phyloP scores from a whole-genome alignment of 352 stramenopile genomes.

The Pythium guiyangense region DNA sequence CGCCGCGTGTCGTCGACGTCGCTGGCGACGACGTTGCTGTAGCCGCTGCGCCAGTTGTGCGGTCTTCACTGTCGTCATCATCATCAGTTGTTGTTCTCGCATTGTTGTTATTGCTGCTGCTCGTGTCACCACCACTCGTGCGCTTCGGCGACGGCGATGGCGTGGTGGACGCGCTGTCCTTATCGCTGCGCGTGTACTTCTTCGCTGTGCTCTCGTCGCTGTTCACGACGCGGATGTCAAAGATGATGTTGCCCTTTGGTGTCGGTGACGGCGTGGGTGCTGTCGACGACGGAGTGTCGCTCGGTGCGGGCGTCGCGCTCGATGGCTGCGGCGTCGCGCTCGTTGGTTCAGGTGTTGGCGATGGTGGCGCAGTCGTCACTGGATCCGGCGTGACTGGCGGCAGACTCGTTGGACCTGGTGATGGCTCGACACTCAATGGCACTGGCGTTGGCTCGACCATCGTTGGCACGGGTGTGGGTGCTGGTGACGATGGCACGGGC shows the following conservation, averaged over 20 bases:
- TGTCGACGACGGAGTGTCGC: neutral
- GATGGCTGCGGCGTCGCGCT: too few relatives aligned
- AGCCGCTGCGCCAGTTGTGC: too few relatives aligned
- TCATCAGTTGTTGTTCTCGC: neutral
- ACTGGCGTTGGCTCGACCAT: too few relatives aligned
- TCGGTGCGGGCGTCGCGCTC: neutral
- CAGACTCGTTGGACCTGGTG: too few relatives aligned
- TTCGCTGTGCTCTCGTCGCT: constrained; percentile 1
- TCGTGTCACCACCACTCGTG: neutral
- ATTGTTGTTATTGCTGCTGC: neutral
- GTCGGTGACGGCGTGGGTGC: neutral
- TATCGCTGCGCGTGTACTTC: constrained; percentile 11
- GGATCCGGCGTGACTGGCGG: too few relatives aligned
- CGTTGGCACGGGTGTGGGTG: too few relatives aligned
- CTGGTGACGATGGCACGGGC: neutral
- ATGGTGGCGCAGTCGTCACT: too few relatives aligned
- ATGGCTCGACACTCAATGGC: too few relatives aligned
- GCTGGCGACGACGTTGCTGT: constrained; percentile 1
- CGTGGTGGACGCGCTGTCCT: neutral
- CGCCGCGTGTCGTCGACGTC: neutral
- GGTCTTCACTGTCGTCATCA: neutral
- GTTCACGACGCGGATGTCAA: constrained; percentile 10
- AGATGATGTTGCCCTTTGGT: constrained; percentile 11
- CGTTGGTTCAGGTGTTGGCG: too few relatives aligned
- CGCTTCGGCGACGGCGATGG: neutral